These are phyloP conservation scores for Mediolabrus comicus DNA, from an alignment of 108 stramenopile species.

Conservation along the genomic window DNA sequence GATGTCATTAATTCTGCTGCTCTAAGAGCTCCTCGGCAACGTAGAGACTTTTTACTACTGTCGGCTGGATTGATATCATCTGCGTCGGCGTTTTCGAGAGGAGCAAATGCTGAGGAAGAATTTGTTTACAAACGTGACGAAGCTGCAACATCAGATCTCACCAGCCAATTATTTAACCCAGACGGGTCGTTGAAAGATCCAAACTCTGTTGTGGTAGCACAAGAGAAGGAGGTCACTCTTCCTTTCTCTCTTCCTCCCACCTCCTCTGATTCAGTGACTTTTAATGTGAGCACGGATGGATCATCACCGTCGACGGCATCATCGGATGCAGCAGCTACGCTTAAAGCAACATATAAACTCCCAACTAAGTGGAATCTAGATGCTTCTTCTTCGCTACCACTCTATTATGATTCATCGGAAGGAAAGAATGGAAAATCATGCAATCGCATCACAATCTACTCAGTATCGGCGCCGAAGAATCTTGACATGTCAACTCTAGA, in stretches of 20 bases:
- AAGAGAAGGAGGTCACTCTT: conserved; percentile 49
- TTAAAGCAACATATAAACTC: conserved; percentile 56
- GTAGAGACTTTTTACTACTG: conserved; percentile 30
- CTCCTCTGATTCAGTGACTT: conserved; percentile 35
- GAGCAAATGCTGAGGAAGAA: conserved; percentile 19
- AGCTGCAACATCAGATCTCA: conserved; percentile 48
- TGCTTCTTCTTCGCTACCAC: conserved; percentile 40
- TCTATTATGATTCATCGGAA: conserved; percentile 59
- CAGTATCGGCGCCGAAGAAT: conserved; percentile 38
- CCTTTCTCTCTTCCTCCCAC: conserved; percentile 35
- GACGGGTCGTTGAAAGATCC: conserved; percentile 69
- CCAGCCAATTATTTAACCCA: conserved; percentile 63
- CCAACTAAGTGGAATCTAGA: conserved; percentile 73
- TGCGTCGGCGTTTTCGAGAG: conserved; percentile 3
- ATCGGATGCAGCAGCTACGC: conserved; percentile 6
- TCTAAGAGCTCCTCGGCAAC: neutral
- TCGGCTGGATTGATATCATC: neutral
- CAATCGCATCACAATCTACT: conserved; percentile 69
- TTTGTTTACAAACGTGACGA: conserved; percentile 8
- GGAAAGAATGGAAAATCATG: conserved; percentile 66
- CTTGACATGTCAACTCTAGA: conserved; percentile 40
- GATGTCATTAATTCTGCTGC: neutral
- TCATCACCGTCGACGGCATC: conserved; percentile 14
- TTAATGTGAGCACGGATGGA: conserved; percentile 45
- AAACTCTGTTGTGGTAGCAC: conserved; percentile 50